Evolutionary conservation across 2,329 filamentous ascomycete genomes (phyloP).

Genomic region (Metarhizium brunneum): DNA sequence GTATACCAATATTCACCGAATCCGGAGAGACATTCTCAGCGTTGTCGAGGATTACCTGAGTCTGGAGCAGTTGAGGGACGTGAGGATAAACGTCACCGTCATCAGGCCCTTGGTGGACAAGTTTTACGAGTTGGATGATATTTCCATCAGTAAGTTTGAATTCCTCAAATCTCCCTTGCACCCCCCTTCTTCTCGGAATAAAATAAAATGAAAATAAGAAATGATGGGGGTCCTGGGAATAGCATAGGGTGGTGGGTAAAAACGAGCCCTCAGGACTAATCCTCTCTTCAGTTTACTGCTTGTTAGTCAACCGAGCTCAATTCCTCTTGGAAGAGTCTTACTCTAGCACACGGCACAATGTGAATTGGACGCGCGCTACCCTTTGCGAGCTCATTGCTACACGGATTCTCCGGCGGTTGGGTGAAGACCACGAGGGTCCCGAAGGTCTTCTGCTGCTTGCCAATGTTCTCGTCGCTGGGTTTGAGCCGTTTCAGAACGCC

Average conservation of each 20-base stretch:
- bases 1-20: conserved; percentile 69
- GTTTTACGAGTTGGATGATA: conserved; percentile 68
- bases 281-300: conserved; percentile 56
- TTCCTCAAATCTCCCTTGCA: background rate
- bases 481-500: conserved; percentile 78
- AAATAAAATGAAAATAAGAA: too few species aligned
- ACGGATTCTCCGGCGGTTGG: conserved; percentile 67
- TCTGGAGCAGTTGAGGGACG: conserved; percentile 68
- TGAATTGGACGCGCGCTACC: conserved; percentile 67
- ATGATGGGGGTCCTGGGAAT: too few species aligned
- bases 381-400: conserved; percentile 75
- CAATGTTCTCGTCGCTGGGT: conserved; percentile 73
- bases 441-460: conserved; percentile 64
- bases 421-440: conserved; percentile 65
- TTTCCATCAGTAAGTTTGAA: conserved; percentile 55
- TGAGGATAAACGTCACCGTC: conserved; percentile 72
- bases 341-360: conserved; percentile 69
- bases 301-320: conserved; percentile 72
- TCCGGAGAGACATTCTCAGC: conserved; percentile 53
- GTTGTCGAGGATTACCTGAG: conserved; percentile 57
- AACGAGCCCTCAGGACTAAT: background rate
- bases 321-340: conserved; percentile 71
- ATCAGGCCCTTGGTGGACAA: conserved; percentile 77
- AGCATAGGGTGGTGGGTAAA: too few species aligned
- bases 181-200: too few species aligned